phyloP scores from a whole-genome alignment of 2,329 filamentous ascomycete genomes.

The Beauveria sp. region DNA sequence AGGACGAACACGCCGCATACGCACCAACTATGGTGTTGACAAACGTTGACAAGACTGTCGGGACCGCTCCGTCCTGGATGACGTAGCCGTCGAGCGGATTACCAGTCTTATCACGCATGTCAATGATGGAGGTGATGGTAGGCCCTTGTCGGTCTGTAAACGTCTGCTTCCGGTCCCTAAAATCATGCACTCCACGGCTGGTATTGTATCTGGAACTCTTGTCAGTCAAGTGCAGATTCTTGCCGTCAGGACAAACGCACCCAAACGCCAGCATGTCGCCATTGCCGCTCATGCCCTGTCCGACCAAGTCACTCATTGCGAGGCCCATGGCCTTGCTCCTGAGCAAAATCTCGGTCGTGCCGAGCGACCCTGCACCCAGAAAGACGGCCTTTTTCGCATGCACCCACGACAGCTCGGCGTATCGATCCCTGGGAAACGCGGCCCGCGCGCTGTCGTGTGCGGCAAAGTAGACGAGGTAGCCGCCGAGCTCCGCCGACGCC shows the following conservation, averaged over 20 bases:
- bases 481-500: constrained; percentile 34
- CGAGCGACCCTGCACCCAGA: constrained; percentile 56
- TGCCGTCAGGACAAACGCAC: constrained; percentile 23
- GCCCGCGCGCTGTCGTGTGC: constrained; percentile 55
- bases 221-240: not conserved
- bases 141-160: constrained; percentile 42
- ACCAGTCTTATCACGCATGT: constrained; percentile 40
- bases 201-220: constrained; percentile 23
- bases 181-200: not conserved
- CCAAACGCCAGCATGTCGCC: constrained; percentile 59
- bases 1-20: not conserved
- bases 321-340: constrained; percentile 52
- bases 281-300: constrained; percentile 56
- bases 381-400: constrained; percentile 58
- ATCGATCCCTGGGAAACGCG: constrained; percentile 40
- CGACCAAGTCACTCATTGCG: constrained; percentile 47
- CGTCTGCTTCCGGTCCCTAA: constrained; percentile 29
- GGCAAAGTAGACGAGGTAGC: constrained; percentile 57
- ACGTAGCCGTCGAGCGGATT: constrained; percentile 55
- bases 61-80: constrained; percentile 56
- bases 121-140: constrained; percentile 56
- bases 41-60: constrained; percentile 46
- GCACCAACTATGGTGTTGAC: constrained; percentile 50
- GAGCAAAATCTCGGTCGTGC: constrained; percentile 58
- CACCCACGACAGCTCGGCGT: constrained; percentile 60